Evolutionary conservation across 345 rosid species (phyloP).

Genomic region (Ricinus communis): DNA sequence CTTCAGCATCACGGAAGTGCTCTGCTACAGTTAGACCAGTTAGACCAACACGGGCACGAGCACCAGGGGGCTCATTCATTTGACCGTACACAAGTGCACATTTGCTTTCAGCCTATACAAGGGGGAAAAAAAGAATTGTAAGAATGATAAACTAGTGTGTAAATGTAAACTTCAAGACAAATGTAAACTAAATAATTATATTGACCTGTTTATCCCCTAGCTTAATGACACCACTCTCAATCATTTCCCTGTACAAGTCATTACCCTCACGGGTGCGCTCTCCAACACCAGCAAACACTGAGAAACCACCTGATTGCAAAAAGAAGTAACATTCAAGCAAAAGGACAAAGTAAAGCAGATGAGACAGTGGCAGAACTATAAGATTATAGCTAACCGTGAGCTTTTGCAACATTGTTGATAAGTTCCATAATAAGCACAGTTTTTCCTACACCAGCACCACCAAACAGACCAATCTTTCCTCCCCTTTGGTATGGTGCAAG

Average conservation of each 20-base stretch:
- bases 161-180: not conserved
- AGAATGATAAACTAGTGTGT: not conserved
- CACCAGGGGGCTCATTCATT: slow-evolving; percentile 99
- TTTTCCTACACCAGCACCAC: slow-evolving; percentile 99
- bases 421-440: slow-evolving; percentile 99
- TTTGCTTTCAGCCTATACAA: slow-evolving; percentile 78
- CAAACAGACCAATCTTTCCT: slow-evolving; percentile 98
- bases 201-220: slow-evolving; percentile 92
- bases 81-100: slow-evolving; percentile 98
- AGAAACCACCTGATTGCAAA: slow-evolving; percentile 81
- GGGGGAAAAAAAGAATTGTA: not conserved
- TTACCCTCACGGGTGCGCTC: slow-evolving; percentile 98
- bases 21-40: slow-evolving; percentile 98
- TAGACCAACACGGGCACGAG: slow-evolving; percentile 99
- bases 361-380: no score
- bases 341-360: not conserved
- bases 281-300: slow-evolving; percentile 98
- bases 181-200: not conserved
- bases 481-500: slow-evolving; percentile 99
- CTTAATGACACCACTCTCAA: slow-evolving; percentile 99
- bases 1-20: slow-evolving; percentile 98
- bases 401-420: slow-evolving; percentile 95
- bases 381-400: slow-evolving; percentile 63
- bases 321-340: slow-evolving; percentile 3
- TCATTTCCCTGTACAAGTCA: slow-evolving; percentile 98